Conservation (phyloP, 495 filamentous ascomycete species). For the Podospora pseudocomata region DNA sequence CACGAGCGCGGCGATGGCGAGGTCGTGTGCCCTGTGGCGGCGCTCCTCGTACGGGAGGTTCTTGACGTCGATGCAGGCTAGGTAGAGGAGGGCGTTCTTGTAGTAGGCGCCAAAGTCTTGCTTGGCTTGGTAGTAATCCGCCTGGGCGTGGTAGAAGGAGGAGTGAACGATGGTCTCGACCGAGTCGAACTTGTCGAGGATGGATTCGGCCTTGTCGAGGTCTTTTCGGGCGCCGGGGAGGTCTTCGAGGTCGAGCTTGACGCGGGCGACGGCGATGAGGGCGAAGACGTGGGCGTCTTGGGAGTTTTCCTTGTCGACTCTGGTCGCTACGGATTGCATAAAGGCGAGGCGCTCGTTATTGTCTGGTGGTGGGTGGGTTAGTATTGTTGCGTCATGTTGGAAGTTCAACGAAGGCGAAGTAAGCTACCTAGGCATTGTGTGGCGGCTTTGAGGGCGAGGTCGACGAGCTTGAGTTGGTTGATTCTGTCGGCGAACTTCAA, state of each 20-base stretch:
- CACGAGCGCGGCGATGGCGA: conserved; percentile 85
- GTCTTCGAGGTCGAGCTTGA: conserved; percentile 74
- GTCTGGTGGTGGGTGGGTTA: conserved; percentile 48
- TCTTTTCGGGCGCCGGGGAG: conserved; percentile 75
- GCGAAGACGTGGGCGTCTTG: conserved; percentile 98
- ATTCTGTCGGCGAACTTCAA: conserved; percentile 95
- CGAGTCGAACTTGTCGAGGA: conserved; percentile 86
- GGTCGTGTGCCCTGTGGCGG: conserved; percentile 80
- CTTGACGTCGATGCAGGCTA: conserved; percentile 86
- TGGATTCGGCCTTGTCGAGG: conserved; percentile 79
- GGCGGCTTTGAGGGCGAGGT: conserved; percentile 79
- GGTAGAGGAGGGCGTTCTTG: conserved; percentile 94
- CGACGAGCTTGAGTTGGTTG: conserved; percentile 96
- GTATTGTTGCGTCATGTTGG: conserved; percentile 17
- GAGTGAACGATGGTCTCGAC: conserved; percentile 97
- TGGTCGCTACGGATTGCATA: conserved; percentile 75
- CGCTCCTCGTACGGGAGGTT: conserved; percentile 69
- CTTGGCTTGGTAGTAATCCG: conserved; percentile 91
- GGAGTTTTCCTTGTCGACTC: conserved; percentile 86
- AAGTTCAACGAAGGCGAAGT: not conserved
- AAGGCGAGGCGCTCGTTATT: conserved; percentile 83
- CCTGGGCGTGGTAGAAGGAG: conserved; percentile 92
- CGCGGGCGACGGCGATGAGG: conserved; percentile 81
- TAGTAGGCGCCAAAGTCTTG: conserved; percentile 93
- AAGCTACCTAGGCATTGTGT: conserved; percentile 75